Percentiles rank a stretch among this genome's conserved stretches.
phyloP scores from a whole-genome alignment of 768 basidiomycete genomes.

The Pisolithus marmoratus region DNA sequence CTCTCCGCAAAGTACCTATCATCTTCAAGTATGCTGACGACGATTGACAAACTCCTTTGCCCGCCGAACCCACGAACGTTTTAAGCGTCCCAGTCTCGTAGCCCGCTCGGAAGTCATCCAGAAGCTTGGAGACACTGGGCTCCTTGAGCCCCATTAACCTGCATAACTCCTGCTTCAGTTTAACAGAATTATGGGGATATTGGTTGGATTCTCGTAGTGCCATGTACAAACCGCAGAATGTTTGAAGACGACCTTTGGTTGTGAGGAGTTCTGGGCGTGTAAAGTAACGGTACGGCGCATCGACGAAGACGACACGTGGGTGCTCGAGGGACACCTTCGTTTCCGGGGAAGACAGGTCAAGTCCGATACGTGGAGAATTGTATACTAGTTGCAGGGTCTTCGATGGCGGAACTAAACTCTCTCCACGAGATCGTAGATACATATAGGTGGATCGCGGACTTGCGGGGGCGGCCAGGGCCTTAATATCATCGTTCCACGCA shows the following conservation, averaged over 20 bases:
- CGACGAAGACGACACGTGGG: conserved; percentile 56
- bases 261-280: conserved; percentile 50
- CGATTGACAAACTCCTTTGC: conserved; percentile 37
- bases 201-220: conserved; percentile 15
- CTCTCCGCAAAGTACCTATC: conserved; percentile 31
- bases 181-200: conserved; percentile 12
- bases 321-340: conserved; percentile 35
- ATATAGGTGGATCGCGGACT: conserved; percentile 16
- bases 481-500: conserved; percentile 52
- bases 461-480: conserved; percentile 39
- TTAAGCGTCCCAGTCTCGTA: conserved; percentile 24
- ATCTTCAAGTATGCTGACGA: conserved; percentile 35
- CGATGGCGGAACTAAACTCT: not conserved
- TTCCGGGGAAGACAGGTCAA: conserved; percentile 66
- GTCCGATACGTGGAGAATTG: conserved; percentile 67
- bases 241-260: conserved; percentile 65
- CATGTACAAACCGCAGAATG: conserved; percentile 52
- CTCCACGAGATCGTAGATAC: conserved; percentile 13
- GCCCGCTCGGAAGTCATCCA: conserved; percentile 29
- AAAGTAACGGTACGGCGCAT: conserved; percentile 62
- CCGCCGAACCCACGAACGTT: conserved; percentile 33
- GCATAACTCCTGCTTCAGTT: conserved; percentile 27
- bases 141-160: conserved; percentile 28
- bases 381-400: conserved; percentile 34
- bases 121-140: conserved; percentile 30